A percentile compares a stretch with the other conserved stretches of the same genome.
phyloP scores from a whole-genome alignment of 2,329 filamentous ascomycete species.

The Stagonosporopsis cucurbitacearum region DNA sequence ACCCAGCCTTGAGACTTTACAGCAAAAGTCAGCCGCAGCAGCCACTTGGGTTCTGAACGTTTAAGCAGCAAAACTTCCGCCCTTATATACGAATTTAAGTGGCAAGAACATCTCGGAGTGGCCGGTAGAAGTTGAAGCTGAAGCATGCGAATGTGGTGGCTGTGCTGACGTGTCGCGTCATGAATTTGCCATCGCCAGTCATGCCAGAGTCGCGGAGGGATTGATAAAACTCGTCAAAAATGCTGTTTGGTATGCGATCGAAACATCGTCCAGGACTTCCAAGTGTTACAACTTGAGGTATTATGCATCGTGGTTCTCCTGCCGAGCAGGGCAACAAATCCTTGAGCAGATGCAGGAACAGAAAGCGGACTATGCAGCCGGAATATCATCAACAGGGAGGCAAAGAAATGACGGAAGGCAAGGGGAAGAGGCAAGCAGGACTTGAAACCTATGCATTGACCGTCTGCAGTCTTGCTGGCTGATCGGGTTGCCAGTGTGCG shows the following conservation, averaged over 20 bases:
- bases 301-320: not conserved
- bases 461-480: not conserved
- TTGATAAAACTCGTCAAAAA: not conserved
- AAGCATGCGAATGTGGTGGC: not conserved
- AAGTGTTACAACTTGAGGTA: not conserved
- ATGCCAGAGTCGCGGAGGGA: not conserved
- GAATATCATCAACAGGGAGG: not conserved
- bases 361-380: not conserved
- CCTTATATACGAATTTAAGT: not conserved
- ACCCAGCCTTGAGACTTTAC: not conserved
- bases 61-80: not conserved
- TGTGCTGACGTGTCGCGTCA: not conserved
- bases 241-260: not conserved
- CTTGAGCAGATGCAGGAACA: not conserved
- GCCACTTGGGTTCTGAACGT: not conserved
- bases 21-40: not conserved
- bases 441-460: not conserved
- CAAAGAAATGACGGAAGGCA: not conserved
- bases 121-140: not conserved
- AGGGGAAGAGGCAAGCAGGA: not conserved
- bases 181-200: not conserved
- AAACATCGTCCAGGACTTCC: not conserved
- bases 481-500: not conserved
- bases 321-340: too few relatives aligned
- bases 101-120: not conserved